phyloP scores from a whole-genome alignment of 495 filamentous ascomycete species.

The Elasticomyces elasticus region DNA sequence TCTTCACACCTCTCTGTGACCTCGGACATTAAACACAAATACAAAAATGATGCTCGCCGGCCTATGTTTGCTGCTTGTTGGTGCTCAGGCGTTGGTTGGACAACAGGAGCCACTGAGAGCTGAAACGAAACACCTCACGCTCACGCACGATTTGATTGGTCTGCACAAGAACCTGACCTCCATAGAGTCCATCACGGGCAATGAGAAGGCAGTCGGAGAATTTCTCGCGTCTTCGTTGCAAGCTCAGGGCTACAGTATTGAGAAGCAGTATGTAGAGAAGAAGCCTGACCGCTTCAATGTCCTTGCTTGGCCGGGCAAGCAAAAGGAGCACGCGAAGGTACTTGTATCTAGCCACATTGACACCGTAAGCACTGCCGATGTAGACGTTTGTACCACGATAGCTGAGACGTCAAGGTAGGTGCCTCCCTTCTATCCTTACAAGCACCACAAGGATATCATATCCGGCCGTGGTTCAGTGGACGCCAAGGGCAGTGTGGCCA shows the following conservation, averaged over 20 bases:
- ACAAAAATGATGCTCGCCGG: neutral
- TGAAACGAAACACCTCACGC: slow-evolving; percentile 2
- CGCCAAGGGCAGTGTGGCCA: slow-evolving; percentile 78
- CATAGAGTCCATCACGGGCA: slow-evolving; percentile 62
- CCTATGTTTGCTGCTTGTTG: neutral
- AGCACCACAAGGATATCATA: slow-evolving; percentile 39
- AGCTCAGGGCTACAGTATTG: slow-evolving; percentile 48
- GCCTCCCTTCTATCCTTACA: slow-evolving; percentile 63
- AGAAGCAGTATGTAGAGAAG: slow-evolving; percentile 45
- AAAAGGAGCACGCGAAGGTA: slow-evolving; percentile 45
- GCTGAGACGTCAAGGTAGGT: slow-evolving; percentile 26
- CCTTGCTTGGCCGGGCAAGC: slow-evolving; percentile 57
- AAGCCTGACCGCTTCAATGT: slow-evolving; percentile 53
- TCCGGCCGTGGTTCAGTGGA: slow-evolving; percentile 79
- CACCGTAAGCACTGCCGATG: slow-evolving; percentile 40
- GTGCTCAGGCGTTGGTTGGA: neutral
- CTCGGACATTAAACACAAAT: neutral
- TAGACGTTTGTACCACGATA: too few relatives aligned
- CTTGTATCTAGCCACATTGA: slow-evolving; percentile 70
- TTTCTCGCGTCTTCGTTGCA: slow-evolving; percentile 62
- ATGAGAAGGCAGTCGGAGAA: slow-evolving; percentile 57
- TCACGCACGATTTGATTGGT: slow-evolving; percentile 46
- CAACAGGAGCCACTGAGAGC: slow-evolving; percentile 8
- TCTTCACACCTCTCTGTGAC: neutral
- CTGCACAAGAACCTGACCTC: slow-evolving; percentile 70